Percentiles rank a stretch among this genome's conserved stretches.
These are phyloP conservation scores for Colletotrichum sp. DNA, from an alignment of 2,329 filamentous ascomycete species.

Conservation along the genomic window DNA sequence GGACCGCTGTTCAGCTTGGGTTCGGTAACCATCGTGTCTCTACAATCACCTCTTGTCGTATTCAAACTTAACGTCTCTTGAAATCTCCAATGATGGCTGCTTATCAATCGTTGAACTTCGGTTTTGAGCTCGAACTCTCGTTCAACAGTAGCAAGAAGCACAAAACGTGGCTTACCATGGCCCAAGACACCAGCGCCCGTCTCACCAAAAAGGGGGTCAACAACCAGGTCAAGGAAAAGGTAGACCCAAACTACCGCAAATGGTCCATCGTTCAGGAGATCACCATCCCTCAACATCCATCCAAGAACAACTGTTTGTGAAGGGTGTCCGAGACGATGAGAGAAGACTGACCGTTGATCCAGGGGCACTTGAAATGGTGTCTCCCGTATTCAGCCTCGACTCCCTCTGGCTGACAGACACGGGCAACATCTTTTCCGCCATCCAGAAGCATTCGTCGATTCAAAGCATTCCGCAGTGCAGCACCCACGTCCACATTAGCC, in stretches of 20 bases:
- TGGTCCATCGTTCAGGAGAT: constrained; percentile 43
- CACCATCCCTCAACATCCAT: constrained; percentile 36
- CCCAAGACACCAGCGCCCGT: constrained; percentile 35
- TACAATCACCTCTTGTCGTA: not conserved
- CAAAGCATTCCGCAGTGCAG: constrained; percentile 32
- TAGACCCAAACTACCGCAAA: constrained; percentile 34
- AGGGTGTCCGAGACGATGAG: not conserved
- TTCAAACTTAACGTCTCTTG: not conserved
- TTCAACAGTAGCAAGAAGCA: constrained; percentile 36
- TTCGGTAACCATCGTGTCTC: not conserved
- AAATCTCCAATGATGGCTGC: not conserved
- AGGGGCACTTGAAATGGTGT: constrained; percentile 40
- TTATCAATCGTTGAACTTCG: constrained; percentile 29
- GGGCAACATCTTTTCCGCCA: constrained; percentile 31
- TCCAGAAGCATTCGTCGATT: constrained; percentile 30
- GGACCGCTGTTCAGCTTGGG: not conserved
- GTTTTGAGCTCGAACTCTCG: constrained; percentile 43
- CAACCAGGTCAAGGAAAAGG: constrained; percentile 38
- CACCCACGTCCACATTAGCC: constrained; percentile 42
- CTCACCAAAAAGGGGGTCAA: constrained; percentile 34
- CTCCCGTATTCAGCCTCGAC: constrained; percentile 34
- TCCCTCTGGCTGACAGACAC: constrained; percentile 34
- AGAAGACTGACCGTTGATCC: not conserved
- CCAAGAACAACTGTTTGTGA: constrained; percentile 34
- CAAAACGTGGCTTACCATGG: constrained; percentile 37